These are phyloP conservation scores for Candida sanyiensis DNA, from an alignment of 805 yeast species.

Conservation along the genomic window DNA sequence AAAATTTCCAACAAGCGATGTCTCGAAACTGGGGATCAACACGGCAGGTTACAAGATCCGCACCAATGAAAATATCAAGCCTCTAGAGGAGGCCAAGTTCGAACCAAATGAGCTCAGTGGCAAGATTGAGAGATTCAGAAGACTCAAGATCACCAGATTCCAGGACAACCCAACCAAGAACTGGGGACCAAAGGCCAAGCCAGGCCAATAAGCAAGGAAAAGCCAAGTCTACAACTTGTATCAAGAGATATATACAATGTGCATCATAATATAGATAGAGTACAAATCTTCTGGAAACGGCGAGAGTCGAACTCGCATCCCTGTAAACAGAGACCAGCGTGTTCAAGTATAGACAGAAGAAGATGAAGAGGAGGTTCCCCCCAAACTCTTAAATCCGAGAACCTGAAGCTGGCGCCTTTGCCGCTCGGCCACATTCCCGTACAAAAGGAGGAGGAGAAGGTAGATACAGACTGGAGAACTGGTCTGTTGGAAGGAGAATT, in stretches of 20 bases:
- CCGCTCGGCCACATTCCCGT: constrained; percentile 25
- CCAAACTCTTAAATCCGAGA: not conserved
- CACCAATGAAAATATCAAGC: constrained; percentile 35
- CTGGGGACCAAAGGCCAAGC: constrained; percentile 97
- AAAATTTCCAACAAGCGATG: constrained; percentile 34
- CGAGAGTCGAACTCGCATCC: constrained; percentile 26
- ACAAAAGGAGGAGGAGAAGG: not conserved
- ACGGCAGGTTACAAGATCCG: constrained; percentile 57
- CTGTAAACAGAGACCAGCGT: constrained; percentile 22
- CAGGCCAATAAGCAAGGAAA: constrained; percentile 28
- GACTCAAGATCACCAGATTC: constrained; percentile 75
- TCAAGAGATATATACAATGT: not conserved
- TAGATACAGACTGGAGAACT: not conserved
- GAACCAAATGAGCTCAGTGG: constrained; percentile 54
- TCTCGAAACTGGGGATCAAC: constrained; percentile 32
- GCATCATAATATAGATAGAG: not conserved
- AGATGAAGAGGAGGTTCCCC: too few relatives aligned
- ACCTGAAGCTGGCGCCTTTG: constrained; percentile 25
- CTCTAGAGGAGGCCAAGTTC: constrained; percentile 43
- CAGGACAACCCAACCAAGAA: constrained; percentile 90
- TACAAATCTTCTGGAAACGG: constrained; percentile 15
- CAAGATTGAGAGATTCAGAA: constrained; percentile 55
- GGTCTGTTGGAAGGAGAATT: not conserved
- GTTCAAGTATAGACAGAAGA: constrained; percentile 3
- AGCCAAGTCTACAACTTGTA: not conserved